Evolutionary conservation across 179 eudicot species (phyloP).

Genomic region (Nepenthes alata): DNA sequence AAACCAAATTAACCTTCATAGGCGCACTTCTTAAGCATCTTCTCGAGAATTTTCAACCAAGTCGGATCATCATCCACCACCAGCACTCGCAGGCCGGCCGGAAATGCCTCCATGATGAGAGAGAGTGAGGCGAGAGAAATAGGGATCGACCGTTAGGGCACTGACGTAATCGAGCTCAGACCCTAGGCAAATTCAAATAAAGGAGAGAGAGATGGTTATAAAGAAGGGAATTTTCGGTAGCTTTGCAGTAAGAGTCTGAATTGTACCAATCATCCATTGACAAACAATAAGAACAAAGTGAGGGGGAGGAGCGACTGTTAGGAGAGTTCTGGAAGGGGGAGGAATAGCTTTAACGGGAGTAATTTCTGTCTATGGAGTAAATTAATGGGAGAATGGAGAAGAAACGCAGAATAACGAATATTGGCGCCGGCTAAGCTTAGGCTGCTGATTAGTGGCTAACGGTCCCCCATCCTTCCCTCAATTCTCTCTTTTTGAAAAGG

Average conservation of each 20-base stretch:
- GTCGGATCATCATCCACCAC: conserved; percentile 89
- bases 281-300: too few relatives aligned
- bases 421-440: conserved; percentile 26
- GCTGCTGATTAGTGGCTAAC: too few relatives aligned
- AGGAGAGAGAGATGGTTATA: too few relatives aligned
- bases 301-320: too few relatives aligned
- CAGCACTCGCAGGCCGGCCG: conserved; percentile 72
- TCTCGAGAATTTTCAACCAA: conserved; percentile 81
- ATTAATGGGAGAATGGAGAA: conserved; percentile 9
- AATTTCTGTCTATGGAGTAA: neutral
- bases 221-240: too few relatives aligned
- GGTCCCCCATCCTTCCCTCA: neutral
- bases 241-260: too few relatives aligned
- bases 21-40: conserved; percentile 85
- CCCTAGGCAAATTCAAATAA: conserved; percentile 1
- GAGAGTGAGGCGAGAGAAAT: neutral
- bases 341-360: conserved; percentile 1
- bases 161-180: neutral
- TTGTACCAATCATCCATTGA: too few relatives aligned
- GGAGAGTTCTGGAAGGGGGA: conserved; percentile 3
- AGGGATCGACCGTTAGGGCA: neutral
- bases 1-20: conserved; percentile 52
- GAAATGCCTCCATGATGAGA: conserved; percentile 41
- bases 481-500: neutral
- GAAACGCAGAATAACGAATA: conserved; percentile 29